Evolutionary conservation across 139 green algal genomes (phyloP).

Genomic region (Chloropicon primus): DNA sequence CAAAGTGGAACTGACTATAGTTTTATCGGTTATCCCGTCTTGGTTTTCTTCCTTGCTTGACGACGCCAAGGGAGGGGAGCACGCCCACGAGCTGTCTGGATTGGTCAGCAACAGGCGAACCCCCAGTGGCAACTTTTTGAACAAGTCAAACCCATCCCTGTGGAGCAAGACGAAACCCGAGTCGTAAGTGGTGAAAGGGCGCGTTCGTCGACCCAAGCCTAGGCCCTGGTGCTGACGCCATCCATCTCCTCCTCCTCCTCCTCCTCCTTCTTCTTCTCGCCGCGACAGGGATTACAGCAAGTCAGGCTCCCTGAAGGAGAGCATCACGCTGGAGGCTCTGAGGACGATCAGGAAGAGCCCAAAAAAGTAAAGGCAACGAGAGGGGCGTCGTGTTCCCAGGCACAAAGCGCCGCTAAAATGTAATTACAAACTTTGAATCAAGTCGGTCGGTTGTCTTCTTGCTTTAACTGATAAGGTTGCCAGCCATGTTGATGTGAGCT

Average conservation of each 20-base stretch:
- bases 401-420: too few species aligned
- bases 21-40: too few species aligned
- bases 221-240: too few species aligned
- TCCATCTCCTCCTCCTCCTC: too few species aligned
- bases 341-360: neutral
- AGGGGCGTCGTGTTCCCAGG: too few species aligned
- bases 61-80: neutral
- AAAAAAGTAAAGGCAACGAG: neutral
- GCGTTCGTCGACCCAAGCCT: too few species aligned
- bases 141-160: neutral
- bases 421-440: too few species aligned
- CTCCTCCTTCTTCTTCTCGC: neutral
- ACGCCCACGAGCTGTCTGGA: neutral
- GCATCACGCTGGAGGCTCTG: neutral
- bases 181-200: neutral
- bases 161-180: neutral
- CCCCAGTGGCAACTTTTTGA: neutral
- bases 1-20: too few species aligned
- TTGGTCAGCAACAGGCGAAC: neutral
- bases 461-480: neutral
- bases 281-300: neutral
- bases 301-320: neutral
- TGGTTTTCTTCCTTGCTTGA: too few species aligned
- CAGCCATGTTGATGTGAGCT: constrained; percentile 64
- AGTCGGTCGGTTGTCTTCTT: too few species aligned